Percentiles rank a stretch among this genome's conserved stretches.
These are phyloP conservation scores for Quercus cerris DNA, from an alignment of 306 rosid genomes.

Conservation along the genomic window DNA sequence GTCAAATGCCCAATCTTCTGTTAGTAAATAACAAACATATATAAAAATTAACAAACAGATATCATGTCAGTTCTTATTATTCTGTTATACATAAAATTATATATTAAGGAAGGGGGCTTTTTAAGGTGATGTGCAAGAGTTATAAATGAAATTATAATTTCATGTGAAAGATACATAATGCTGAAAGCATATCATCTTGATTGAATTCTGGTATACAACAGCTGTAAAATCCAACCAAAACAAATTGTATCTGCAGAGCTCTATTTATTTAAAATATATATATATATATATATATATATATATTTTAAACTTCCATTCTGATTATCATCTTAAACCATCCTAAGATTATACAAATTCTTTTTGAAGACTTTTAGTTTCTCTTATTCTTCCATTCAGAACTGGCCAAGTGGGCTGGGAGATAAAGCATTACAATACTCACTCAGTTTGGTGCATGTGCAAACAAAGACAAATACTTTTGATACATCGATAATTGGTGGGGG, in stretches of 20 bases:
- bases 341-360: neutral
- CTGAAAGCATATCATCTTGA: neutral
- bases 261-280: neutral
- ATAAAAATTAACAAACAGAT: neutral
- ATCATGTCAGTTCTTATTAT: neutral
- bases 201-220: neutral
- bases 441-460: neutral
- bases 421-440: too few species aligned
- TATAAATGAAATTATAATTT: neutral
- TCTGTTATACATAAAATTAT: neutral
- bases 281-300: too few species aligned
- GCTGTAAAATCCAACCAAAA: neutral
- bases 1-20: slow-evolving; percentile 18
- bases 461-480: neutral
- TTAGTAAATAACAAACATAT: neutral
- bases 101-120: too few species aligned
- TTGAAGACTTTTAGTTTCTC: neutral
- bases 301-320: neutral
- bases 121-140: too few species aligned
- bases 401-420: too few species aligned
- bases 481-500: too few species aligned
- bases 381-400: neutral
- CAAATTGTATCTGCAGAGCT: neutral
- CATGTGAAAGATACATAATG: neutral
- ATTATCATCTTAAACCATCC: neutral